phyloP scores from a whole-genome alignment of 2,329 filamentous ascomycete genomes.

The Ilyonectria mors-panacis region DNA sequence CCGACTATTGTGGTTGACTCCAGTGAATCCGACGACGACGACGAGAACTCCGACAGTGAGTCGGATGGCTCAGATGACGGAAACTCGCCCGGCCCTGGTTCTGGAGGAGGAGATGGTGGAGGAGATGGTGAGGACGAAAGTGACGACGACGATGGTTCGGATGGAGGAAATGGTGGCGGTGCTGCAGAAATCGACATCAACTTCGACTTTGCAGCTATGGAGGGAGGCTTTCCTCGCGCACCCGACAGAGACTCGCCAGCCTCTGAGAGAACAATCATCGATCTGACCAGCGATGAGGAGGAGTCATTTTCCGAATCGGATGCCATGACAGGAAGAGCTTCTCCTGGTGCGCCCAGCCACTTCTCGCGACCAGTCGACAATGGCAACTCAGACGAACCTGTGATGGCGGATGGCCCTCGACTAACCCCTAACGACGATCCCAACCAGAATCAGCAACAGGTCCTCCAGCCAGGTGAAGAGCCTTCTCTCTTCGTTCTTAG shows the following conservation, averaged over 20 bases:
- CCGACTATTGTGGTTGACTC: neutral
- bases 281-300: constrained; percentile 23
- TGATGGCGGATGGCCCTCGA: no score
- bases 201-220: constrained; percentile 8
- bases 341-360: neutral
- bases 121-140: neutral
- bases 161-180: neutral
- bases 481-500: constrained; percentile 32
- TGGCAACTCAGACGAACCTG: no score
- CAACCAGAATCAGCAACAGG: neutral
- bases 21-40: neutral
- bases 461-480: constrained; percentile 1
- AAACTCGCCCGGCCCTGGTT: no score
- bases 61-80: neutral
- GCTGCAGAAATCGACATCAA: neutral
- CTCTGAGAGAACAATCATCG: neutral
- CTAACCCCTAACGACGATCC: neutral
- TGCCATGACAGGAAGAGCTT: neutral
- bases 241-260: neutral
- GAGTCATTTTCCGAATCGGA: neutral
- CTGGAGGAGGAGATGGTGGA: neutral
- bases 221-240: neutral
- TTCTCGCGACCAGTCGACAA: no score
- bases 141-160: neutral
- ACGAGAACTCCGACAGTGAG: constrained; percentile 7